Percentiles rank a stretch among this genome's conserved stretches.
phyloP scores from a whole-genome alignment of 768 basidiomycete species.

The Pisolithus marmoratus region DNA sequence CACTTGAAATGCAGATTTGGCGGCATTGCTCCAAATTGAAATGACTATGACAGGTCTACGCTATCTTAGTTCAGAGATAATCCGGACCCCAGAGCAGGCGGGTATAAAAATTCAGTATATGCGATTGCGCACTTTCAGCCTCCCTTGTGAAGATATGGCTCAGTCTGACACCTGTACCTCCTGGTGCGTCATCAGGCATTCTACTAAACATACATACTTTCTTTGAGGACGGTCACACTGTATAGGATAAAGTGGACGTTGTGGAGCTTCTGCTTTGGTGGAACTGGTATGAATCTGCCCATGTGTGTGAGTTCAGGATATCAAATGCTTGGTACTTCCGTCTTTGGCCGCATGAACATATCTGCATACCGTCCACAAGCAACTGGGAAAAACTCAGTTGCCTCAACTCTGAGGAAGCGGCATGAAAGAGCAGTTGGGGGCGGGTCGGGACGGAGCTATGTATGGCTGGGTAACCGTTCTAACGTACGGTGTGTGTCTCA shows the following conservation, averaged over 20 bases:
- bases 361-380: constrained; percentile 29
- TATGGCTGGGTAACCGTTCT: too few relatives aligned
- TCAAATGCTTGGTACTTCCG: constrained; percentile 4
- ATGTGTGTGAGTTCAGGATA: constrained; percentile 31
- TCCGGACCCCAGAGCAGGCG: too few relatives aligned
- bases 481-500: too few relatives aligned
- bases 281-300: constrained; percentile 4
- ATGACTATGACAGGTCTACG: too few relatives aligned
- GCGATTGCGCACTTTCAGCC: too few relatives aligned
- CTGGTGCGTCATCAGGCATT: constrained; percentile 17
- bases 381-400: constrained; percentile 43
- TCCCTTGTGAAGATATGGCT: too few relatives aligned
- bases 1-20: too few relatives aligned
- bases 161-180: too few relatives aligned
- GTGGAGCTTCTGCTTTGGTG: constrained; percentile 28
- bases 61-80: too few relatives aligned
- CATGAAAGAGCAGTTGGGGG: constrained; percentile 25
- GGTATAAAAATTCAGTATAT: too few relatives aligned
- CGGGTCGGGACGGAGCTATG: too few relatives aligned
- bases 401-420: constrained; percentile 44
- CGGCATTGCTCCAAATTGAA: too few relatives aligned
- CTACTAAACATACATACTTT: constrained; percentile 51
- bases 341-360: constrained; percentile 10
- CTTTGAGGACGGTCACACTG: constrained; percentile 52
- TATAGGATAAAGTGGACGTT: constrained; percentile 35